A percentile compares a stretch with the other conserved stretches of the same genome.
phyloP scores from a whole-genome alignment of 2,329 filamentous ascomycete species.

The Neopestalotiopsis sp. region DNA sequence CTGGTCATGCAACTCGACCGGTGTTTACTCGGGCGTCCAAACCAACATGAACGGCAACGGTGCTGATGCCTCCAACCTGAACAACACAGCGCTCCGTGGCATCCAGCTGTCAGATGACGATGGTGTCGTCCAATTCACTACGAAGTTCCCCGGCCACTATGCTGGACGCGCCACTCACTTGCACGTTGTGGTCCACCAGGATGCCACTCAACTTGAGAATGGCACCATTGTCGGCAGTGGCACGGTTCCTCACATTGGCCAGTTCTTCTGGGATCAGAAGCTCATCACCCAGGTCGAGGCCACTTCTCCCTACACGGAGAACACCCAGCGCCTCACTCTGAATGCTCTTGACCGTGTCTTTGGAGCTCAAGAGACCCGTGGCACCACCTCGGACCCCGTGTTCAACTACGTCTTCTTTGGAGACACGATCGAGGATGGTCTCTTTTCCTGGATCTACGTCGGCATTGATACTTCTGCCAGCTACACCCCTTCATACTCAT shows the following conservation, averaged over 20 bases:
- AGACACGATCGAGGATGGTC: conserved; percentile 4
- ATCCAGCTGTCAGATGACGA: conserved; percentile 46
- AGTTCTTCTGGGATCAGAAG: conserved; percentile 66
- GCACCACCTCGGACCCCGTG: conserved; percentile 4
- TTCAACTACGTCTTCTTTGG: conserved; percentile 17
- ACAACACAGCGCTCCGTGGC: conserved; percentile 48
- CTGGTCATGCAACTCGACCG: conserved; percentile 53
- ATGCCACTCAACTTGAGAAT: conserved; percentile 43
- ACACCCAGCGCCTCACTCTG: conserved; percentile 23
- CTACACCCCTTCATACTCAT: conserved; percentile 10
- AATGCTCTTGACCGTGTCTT: conserved; percentile 14
- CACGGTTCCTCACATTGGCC: conserved; percentile 58
- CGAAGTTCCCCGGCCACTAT: conserved; percentile 53
- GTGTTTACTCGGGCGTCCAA: conserved; percentile 54
- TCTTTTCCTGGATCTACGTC: conserved; percentile 11
- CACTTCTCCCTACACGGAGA: conserved; percentile 4
- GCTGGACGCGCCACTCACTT: conserved; percentile 51
- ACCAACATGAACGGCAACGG: conserved; percentile 47
- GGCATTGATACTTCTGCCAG: conserved; percentile 1
- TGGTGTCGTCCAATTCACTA: conserved; percentile 48
- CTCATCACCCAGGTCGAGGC: conserved; percentile 45
- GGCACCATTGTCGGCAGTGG: conserved; percentile 49
- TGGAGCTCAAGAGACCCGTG: background rate
- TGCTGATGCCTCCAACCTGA: conserved; percentile 42
- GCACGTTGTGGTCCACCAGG: conserved; percentile 52